A percentile compares a stretch with the other conserved stretches of the same genome.
Evolutionary conservation across 106 monocot genomes (phyloP).

Genomic region (Acorus calamus): DNA sequence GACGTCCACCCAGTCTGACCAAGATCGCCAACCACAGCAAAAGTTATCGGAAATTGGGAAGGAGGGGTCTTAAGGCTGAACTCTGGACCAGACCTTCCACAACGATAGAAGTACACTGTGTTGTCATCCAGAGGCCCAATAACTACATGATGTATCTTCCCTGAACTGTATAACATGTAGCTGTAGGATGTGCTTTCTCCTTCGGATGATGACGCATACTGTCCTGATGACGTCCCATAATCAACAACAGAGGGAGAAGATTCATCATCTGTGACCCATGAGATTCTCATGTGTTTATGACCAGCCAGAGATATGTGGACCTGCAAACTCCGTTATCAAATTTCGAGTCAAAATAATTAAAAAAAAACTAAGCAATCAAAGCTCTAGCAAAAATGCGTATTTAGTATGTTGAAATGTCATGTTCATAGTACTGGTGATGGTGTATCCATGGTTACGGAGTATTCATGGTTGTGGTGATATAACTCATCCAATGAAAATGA

Average conservation of each 20-base stretch:
- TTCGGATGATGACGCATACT: slow-evolving; percentile 37
- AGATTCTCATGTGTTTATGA: slow-evolving; percentile 71
- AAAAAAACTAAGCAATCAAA: too few relatives aligned
- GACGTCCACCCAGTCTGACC: slow-evolving; percentile 87
- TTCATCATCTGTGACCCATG: slow-evolving; percentile 57
- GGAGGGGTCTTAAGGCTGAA: slow-evolving; percentile 88
- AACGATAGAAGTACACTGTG: slow-evolving; percentile 68
- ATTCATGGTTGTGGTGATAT: too few relatives aligned
- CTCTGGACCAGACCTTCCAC: slow-evolving; percentile 58
- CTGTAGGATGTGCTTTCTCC: slow-evolving; percentile 76
- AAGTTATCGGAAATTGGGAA: slow-evolving; percentile 59
- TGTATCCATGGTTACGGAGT: too few relatives aligned
- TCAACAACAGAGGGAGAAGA: slow-evolving; percentile 65
- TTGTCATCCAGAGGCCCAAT: slow-evolving; percentile 77
- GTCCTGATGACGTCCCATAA: slow-evolving; percentile 59
- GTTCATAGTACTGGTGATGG: too few relatives aligned
- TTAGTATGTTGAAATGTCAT: too few relatives aligned
- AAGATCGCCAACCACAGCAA: slow-evolving; percentile 83
- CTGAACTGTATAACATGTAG: slow-evolving; percentile 72
- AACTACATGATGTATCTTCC: slow-evolving; percentile 76
- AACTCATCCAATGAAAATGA: too few relatives aligned
- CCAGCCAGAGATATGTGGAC: slow-evolving; percentile 96
- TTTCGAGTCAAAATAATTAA: too few relatives aligned
- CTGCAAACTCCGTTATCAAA: slow-evolving; percentile 22
- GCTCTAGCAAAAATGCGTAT: too few relatives aligned